phyloP scores from a whole-genome alignment of 2,329 filamentous ascomycete species.

The Penicillium frequentans region DNA sequence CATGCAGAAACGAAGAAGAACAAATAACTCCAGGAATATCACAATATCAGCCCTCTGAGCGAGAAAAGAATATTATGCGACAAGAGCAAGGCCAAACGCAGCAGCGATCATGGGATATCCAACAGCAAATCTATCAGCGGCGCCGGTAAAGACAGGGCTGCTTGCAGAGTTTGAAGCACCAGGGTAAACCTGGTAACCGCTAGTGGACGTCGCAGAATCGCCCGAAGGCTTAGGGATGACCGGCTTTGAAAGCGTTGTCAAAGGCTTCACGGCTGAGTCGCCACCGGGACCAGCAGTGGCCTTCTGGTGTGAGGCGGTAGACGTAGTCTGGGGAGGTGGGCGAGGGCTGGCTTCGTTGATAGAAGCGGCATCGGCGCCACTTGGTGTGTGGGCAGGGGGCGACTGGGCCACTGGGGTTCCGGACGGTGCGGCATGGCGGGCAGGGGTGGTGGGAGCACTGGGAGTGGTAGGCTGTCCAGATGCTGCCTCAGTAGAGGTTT shows the following conservation, averaged over 20 bases:
- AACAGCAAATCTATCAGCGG: constrained; percentile 19
- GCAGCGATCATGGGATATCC: constrained; percentile 14
- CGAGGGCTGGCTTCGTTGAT: background rate
- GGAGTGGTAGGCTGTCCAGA: background rate
- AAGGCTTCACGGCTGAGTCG: background rate
- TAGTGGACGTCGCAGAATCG: background rate
- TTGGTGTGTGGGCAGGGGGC: background rate
- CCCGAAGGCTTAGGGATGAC: constrained; percentile 2
- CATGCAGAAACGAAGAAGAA: background rate
- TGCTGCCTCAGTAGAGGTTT: background rate
- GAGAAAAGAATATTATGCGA: background rate
- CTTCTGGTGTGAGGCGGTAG: background rate
- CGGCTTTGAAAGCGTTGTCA: background rate
- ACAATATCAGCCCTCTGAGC: background rate
- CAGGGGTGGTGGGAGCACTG: background rate
- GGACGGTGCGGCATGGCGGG: background rate
- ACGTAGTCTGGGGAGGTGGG: background rate
- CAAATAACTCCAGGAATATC: background rate
- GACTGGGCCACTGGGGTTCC: background rate
- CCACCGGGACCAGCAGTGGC: background rate
- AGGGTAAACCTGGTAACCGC: background rate
- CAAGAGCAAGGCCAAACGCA: constrained; percentile 15
- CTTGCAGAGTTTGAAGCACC: constrained; percentile 12
- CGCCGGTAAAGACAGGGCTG: constrained; percentile 25
- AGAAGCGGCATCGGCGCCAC: background rate